Evolutionary conservation across 1,139 yeast species (phyloP).

Genomic region (Kodamaea plutei): DNA sequence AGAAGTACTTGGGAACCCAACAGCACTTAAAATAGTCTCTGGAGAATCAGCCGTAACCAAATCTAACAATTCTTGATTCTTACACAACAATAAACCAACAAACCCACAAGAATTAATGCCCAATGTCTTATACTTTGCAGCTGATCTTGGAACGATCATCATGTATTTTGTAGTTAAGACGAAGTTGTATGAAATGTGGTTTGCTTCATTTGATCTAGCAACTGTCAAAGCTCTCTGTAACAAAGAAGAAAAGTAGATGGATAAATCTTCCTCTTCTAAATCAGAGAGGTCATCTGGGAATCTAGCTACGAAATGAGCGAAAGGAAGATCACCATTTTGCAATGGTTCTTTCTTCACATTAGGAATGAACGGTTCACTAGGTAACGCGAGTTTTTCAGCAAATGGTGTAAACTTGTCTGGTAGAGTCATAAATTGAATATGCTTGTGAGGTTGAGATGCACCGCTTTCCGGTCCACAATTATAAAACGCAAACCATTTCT

Average conservation of each 20-base stretch:
- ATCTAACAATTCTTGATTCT: slow-evolving; percentile 49
- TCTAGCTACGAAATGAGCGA: slow-evolving; percentile 77
- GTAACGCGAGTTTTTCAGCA: slow-evolving; percentile 51
- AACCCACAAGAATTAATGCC: slow-evolving; percentile 81
- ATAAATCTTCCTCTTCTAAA: slow-evolving; percentile 48
- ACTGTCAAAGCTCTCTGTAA: slow-evolving; percentile 68
- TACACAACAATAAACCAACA: slow-evolving; percentile 75
- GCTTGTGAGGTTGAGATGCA: slow-evolving; percentile 91
- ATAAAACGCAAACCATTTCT: slow-evolving; percentile 67
- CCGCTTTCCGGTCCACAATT: slow-evolving; percentile 88
- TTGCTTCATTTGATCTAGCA: slow-evolving; percentile 47
- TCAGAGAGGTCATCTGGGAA: slow-evolving; percentile 42
- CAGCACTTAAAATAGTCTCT: slow-evolving; percentile 45
- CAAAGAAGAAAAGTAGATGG: slow-evolving; percentile 63
- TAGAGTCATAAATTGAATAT: slow-evolving; percentile 75
- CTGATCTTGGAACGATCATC: slow-evolving; percentile 77
- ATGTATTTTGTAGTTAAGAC: slow-evolving; percentile 79
- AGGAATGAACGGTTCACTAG: slow-evolving; percentile 53
- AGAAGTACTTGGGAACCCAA: slow-evolving; percentile 63
- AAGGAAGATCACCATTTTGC: slow-evolving; percentile 58
- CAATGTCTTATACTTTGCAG: slow-evolving; percentile 34
- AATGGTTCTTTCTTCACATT: slow-evolving; percentile 53
- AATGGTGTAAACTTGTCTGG: slow-evolving; percentile 59
- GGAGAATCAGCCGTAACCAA: slow-evolving; percentile 43
- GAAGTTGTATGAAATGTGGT: slow-evolving; percentile 66